Conservation (phyloP, 1,284 basidiomycete genomes). For the Rhizopogon parksii region DNA sequence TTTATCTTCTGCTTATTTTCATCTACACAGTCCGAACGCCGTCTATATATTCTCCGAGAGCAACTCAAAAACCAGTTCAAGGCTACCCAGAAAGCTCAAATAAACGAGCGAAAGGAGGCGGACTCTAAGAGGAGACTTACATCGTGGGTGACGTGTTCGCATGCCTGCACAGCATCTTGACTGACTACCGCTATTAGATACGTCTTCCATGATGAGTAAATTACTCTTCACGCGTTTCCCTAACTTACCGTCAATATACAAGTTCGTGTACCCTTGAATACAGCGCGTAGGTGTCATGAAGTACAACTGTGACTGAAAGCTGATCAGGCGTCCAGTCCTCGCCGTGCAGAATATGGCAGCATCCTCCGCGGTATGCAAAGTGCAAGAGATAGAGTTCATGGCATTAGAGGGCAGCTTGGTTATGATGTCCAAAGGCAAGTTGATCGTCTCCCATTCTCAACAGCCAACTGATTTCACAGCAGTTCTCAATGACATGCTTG, state of each 20-base stretch:
- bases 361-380: constrained; percentile 51
- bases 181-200: constrained; percentile 40
- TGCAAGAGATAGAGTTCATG: constrained; percentile 72
- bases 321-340: constrained; percentile 42
- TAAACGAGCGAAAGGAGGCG: constrained; percentile 74
- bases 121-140: constrained; percentile 79
- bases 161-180: constrained; percentile 3
- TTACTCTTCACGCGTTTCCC: constrained; percentile 5
- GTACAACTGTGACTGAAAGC: background rate
- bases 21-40: constrained; percentile 41
- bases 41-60: constrained; percentile 55
- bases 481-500: constrained; percentile 85
- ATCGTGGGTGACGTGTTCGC: constrained; percentile 41
- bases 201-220: constrained; percentile 64
- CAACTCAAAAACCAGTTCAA: constrained; percentile 73
- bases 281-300: constrained; percentile 54
- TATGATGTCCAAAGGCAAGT: constrained; percentile 81
- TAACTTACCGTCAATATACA: constrained; percentile 35
- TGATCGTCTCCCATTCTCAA: background rate
- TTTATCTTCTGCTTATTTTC: constrained; percentile 3
- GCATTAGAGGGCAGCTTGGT: constrained; percentile 77
- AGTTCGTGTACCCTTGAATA: constrained; percentile 88
- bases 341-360: constrained; percentile 89
- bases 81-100: constrained; percentile 78
- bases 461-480: constrained; percentile 10